Evolutionary conservation across 2,329 filamentous ascomycete species (phyloP).

Genomic region (Shiraia sp.): DNA sequence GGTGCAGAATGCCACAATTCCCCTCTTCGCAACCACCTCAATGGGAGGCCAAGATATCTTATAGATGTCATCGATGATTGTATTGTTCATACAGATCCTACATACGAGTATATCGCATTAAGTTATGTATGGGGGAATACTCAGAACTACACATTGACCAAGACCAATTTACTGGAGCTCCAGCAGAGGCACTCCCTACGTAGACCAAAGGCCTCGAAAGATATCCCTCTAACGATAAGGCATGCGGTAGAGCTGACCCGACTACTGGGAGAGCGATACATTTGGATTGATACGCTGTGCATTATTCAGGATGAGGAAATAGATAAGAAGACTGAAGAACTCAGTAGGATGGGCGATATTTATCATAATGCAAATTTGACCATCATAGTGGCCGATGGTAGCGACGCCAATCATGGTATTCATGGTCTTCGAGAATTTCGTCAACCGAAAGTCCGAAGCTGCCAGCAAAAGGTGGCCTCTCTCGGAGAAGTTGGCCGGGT

Average conservation of each 20-base stretch:
- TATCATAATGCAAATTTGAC: neutral
- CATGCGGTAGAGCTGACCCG: neutral
- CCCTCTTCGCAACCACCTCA: too few relatives aligned
- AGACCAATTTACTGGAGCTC: neutral
- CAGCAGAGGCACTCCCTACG: neutral
- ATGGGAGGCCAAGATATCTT: too few relatives aligned
- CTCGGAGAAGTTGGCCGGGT: neutral
- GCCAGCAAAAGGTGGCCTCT: neutral
- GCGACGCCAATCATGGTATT: neutral
- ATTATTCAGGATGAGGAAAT: neutral
- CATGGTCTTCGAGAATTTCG: too few relatives aligned
- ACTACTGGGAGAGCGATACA: neutral
- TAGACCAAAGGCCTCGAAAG: neutral
- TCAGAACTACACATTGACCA: neutral
- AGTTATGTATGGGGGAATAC: neutral
- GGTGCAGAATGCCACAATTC: too few relatives aligned
- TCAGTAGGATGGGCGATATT: neutral
- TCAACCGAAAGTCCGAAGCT: too few relatives aligned
- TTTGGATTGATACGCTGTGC: neutral
- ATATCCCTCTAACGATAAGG: neutral
- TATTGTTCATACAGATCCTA: too few relatives aligned
- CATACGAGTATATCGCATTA: neutral
- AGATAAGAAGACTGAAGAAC: neutral
- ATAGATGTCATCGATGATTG: too few relatives aligned
- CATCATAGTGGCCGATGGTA: neutral